Evolutionary conservation across 2,329 filamentous ascomycete genomes (phyloP).

Genomic region (Daldinia sp.): DNA sequence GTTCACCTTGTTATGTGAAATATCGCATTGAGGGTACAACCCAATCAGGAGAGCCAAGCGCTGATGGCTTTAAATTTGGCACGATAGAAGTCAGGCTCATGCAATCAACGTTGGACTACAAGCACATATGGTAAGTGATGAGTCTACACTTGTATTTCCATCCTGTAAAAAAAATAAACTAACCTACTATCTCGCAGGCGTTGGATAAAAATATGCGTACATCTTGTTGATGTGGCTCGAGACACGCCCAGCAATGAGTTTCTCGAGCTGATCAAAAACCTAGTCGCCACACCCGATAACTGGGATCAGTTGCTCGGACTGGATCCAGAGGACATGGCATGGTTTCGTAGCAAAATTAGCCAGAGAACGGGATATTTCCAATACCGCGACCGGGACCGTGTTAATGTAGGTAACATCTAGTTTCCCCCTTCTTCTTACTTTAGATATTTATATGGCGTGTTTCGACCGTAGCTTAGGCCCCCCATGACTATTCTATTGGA

Average conservation of each 20-base stretch:
- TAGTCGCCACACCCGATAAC: too few relatives aligned
- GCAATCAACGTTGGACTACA: conserved; percentile 39
- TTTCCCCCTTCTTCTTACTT: neutral
- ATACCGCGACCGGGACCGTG: conserved; percentile 53
- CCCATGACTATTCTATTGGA: neutral
- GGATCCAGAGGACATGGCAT: conserved; percentile 2
- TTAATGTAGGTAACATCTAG: conserved; percentile 8
- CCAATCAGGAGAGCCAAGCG: too few relatives aligned
- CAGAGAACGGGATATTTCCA: conserved; percentile 37
- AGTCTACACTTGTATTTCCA: too few relatives aligned
- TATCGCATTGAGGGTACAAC: conserved; percentile 19
- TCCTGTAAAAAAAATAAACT: conserved; percentile 9
- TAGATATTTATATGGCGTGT: neutral
- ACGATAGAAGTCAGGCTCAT: conserved; percentile 36
- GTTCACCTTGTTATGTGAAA: too few relatives aligned
- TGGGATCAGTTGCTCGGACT: too few relatives aligned
- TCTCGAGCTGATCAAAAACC: too few relatives aligned
- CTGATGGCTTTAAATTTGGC: rapidly evolving
- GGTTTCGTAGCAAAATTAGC: too few relatives aligned
- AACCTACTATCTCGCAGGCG: conserved; percentile 13
- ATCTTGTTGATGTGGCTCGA: conserved; percentile 28
- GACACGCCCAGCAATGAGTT: conserved; percentile 50
- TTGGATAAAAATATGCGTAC: conserved; percentile 33
- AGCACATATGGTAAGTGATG: conserved; percentile 31
- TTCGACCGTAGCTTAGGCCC: neutral